Base-by-base conservation (phyloP, 805 yeast species). In the Zygosaccharomyces gambellarensis region DNA sequence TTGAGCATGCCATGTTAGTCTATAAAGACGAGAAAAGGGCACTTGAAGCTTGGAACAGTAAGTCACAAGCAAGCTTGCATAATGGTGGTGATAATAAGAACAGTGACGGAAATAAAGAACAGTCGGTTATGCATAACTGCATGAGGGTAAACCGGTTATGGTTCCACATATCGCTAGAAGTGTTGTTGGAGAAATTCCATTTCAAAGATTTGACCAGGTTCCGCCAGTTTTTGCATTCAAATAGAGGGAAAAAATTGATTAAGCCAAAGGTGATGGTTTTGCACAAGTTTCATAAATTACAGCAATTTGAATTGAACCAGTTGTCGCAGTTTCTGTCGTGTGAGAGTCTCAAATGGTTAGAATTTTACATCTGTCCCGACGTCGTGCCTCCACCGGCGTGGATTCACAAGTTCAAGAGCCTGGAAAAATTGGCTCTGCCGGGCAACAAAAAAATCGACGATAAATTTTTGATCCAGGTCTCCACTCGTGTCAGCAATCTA, bases 301-400 rank as follows among this genome's bases (percentile, higher is more conserved):
- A 69, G 45, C 89, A 84, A 61, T 54, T 63, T 10, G 77, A 82
- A 21, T 57, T 87, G 23, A 82, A 82, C 22, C 42, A 58, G n/a
- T 59, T 83, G 7, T 68, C 78, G 2, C 60, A 64, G 17, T 47
- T 57, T 4, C 53, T 75, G 4, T 64, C 77, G 28, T 80, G 82
- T 34, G 71, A 76, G 2, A 69, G 74, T 39, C 63, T 89, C 39
- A 73, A 75, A 55, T 81, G 86, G 85, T 70, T 90, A 28, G 96
- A 90, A 64, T 74, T 89, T 58, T 88, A 85, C 68, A 85, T 90
- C 60, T 89, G 96, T 62, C 92, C 96, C 5, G 75, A 74, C 40
- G 62, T 87, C 28, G 59, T 76, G 6, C 96, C 96, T 3, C 70
- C 81, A 0, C 53, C 69, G 6, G 51, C 63, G 2, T 71, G 83